These are phyloP conservation scores for Nemophila menziesii DNA, from an alignment of 257 asterid genomes.

Conservation along the genomic window DNA sequence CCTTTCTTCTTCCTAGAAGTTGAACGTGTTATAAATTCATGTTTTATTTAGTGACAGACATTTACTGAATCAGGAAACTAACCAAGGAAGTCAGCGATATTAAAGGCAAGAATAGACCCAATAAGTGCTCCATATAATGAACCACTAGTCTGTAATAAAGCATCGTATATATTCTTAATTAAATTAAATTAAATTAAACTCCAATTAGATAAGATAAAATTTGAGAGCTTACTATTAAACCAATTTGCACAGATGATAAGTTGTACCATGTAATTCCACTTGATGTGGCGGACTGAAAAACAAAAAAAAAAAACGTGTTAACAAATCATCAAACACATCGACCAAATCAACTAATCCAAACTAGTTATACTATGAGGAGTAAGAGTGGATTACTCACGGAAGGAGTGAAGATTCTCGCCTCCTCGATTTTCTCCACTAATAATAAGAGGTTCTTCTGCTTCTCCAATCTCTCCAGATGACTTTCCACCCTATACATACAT, in stretches of 20 bases:
- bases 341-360: no score
- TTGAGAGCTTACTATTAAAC: conserved; percentile 72
- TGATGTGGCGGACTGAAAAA: conserved; percentile 64
- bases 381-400: conserved; percentile 63
- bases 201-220: conserved; percentile 10
- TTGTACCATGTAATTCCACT: conserved; percentile 84
- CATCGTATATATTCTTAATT: no score
- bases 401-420: conserved; percentile 52
- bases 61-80: conserved; percentile 15
- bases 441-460: conserved; percentile 46
- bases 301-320: no score
- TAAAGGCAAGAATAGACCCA: conserved; percentile 83
- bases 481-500: conserved; percentile 24
- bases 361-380: no score
- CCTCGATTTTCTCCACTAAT: conserved; percentile 14
- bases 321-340: no score
- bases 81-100: conserved; percentile 87
- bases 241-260: conserved; percentile 77
- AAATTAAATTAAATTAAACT: neutral
- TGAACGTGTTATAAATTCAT: no score
- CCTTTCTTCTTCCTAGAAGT: conserved; percentile 77
- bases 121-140: conserved; percentile 89
- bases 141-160: conserved; percentile 90
- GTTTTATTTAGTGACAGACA: conserved; percentile 6
- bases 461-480: conserved; percentile 26